Conservation (phyloP, 306 rosid species). For the Dryas alaskensis region DNA sequence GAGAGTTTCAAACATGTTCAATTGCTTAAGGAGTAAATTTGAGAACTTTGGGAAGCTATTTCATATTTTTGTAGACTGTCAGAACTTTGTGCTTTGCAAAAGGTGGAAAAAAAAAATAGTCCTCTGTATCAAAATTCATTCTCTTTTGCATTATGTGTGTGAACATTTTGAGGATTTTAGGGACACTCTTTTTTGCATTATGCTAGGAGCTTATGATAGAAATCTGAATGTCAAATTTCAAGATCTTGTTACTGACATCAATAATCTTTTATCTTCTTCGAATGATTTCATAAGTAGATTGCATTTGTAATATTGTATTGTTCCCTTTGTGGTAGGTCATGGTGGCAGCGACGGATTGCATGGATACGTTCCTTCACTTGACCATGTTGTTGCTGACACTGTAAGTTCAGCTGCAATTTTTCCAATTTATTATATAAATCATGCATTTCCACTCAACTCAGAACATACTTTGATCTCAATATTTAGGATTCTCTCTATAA, state of each 20-base stretch:
- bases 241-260: too few species aligned
- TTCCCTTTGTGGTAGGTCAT: conserved; percentile 59
- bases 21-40: not conserved
- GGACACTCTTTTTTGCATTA: not conserved
- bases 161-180: not conserved
- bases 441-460: not conserved
- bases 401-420: conserved; percentile 40
- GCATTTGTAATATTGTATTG: conserved; percentile 3
- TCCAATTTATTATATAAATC: not conserved
- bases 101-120: too few species aligned
- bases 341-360: conserved; percentile 99
- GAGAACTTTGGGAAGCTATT: not conserved
- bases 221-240: not conserved
- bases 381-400: conserved; percentile 94
- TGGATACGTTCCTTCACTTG: conserved; percentile 97
- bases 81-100: not conserved
- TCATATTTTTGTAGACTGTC: not conserved
- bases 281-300: not conserved
- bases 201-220: not conserved
- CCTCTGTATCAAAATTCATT: not conserved
- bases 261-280: too few species aligned
- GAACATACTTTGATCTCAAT: not conserved
- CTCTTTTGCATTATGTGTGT: not conserved
- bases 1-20: not conserved
- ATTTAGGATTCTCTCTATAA: not conserved